These are phyloP conservation scores for Bremia lactucae DNA, from an alignment of 352 stramenopile genomes.

Conservation along the genomic window DNA sequence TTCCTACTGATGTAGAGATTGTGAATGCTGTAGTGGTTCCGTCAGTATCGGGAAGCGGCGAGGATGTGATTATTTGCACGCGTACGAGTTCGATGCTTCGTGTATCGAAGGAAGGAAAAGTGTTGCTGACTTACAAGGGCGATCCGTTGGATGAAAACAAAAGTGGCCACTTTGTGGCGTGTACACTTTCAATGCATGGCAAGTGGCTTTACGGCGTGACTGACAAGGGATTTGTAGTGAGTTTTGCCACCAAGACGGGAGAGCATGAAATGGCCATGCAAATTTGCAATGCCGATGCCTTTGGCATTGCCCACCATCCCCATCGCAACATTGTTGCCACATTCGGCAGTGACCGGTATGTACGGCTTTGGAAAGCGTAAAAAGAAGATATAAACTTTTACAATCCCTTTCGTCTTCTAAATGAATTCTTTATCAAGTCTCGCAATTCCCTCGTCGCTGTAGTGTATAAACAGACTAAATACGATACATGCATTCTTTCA, in stretches of 20 bases:
- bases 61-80: conserved; percentile 83
- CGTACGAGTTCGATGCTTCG: conserved; percentile 73
- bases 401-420: too few relatives aligned
- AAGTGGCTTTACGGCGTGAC: conserved; percentile 84
- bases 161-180: conserved; percentile 82
- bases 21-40: conserved; percentile 59
- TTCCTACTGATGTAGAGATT: conserved; percentile 65
- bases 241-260: conserved; percentile 44
- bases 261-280: conserved; percentile 67
- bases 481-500: too few relatives aligned
- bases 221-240: conserved; percentile 75
- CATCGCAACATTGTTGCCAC: conserved; percentile 85
- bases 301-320: conserved; percentile 80
- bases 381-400: too few relatives aligned
- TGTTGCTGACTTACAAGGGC: conserved; percentile 53
- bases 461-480: neutral
- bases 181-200: conserved; percentile 59
- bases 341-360: conserved; percentile 78
- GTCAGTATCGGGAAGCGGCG: conserved; percentile 21
- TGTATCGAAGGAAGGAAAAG: conserved; percentile 54
- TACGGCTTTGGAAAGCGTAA: conserved; percentile 72
- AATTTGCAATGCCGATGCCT: conserved; percentile 69
- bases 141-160: conserved; percentile 51
- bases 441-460: too few relatives aligned
- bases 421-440: too few relatives aligned